These are phyloP conservation scores for Fusarium piperis DNA, from an alignment of 2,329 filamentous ascomycete genomes.

Conservation along the genomic window DNA sequence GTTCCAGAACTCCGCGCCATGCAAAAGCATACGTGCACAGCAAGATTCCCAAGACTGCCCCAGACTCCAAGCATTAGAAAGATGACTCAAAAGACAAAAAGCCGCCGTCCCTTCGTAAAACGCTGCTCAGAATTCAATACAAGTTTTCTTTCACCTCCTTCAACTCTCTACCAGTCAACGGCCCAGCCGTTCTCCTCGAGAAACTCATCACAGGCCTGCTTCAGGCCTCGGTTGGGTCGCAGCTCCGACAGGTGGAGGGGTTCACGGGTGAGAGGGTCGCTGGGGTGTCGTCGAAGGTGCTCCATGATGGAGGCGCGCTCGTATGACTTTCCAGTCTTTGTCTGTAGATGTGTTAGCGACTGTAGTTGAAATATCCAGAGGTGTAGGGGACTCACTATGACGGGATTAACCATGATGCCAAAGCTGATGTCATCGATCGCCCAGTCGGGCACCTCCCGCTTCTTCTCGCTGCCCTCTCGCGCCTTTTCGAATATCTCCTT, in stretches of 20 bases:
- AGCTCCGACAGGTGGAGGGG: slow-evolving; percentile 75
- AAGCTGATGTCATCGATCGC: slow-evolving; percentile 81
- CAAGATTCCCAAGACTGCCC: not conserved
- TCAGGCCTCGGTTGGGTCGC: slow-evolving; percentile 82
- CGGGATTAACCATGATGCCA: slow-evolving; percentile 77
- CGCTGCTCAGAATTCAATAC: not conserved
- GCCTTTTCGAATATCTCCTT: slow-evolving; percentile 63
- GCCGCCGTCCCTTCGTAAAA: not conserved
- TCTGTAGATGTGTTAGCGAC: slow-evolving; percentile 55
- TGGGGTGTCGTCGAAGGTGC: slow-evolving; percentile 78
- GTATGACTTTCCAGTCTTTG: slow-evolving; percentile 89
- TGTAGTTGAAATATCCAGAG: not conserved
- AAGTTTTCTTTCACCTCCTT: not conserved
- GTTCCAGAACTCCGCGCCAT: slow-evolving; percentile 20
- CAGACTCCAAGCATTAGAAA: slow-evolving; percentile 15
- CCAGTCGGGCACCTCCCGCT: slow-evolving; percentile 77
- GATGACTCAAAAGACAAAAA: not conserved
- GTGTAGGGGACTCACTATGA: slow-evolving; percentile 55
- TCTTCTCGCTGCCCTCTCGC: slow-evolving; percentile 54
- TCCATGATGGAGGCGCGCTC: slow-evolving; percentile 87
- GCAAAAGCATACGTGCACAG: not conserved
- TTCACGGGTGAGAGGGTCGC: slow-evolving; percentile 86
- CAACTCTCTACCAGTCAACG: slow-evolving; percentile 76
- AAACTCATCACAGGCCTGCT: slow-evolving; percentile 86
- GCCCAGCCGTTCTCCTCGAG: slow-evolving; percentile 90